Percentiles rank a stretch among this genome's conserved stretches.
These are phyloP conservation scores for Endogone sp. DNA, from an alignment of 192 early-diverging fungal genomes.

Conservation along the genomic window DNA sequence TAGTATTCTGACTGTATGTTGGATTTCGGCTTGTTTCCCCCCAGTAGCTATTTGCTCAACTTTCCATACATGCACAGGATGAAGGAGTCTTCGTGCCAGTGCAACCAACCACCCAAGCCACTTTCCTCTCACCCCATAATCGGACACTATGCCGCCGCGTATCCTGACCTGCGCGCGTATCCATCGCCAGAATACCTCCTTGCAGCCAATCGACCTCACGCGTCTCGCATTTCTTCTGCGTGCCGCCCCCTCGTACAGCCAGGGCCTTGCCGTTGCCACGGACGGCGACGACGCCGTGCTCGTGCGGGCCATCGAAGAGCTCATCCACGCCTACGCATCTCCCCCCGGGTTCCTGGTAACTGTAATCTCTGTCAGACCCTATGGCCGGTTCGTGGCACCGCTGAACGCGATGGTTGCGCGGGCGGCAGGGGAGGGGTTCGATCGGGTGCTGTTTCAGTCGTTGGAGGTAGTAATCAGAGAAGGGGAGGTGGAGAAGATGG, in stretches of 20 bases:
- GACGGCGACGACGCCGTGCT: neutral
- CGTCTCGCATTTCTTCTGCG: neutral
- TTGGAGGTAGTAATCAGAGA: neutral
- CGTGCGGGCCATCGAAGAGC: neutral
- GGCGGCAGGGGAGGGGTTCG: neutral
- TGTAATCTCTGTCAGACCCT: neutral
- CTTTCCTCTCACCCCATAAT: no score
- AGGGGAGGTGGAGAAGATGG: neutral
- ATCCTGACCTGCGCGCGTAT: neutral
- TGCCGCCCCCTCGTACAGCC: neutral
- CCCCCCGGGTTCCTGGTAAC: neutral
- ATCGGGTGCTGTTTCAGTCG: neutral
- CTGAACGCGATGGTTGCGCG: neutral
- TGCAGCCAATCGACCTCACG: neutral
- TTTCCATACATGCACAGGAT: no score
- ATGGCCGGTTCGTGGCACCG: neutral
- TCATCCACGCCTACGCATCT: neutral
- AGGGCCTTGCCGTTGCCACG: neutral
- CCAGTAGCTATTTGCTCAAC: no score
- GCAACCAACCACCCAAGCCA: no score
- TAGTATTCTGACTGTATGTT: no score
- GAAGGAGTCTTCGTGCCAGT: no score
- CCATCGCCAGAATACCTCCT: neutral
- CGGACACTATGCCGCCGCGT: neutral
- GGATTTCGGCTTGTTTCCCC: no score